Conservation (phyloP, 2,329 filamentous ascomycete genomes). For the Diaporthe velutina region DNA sequence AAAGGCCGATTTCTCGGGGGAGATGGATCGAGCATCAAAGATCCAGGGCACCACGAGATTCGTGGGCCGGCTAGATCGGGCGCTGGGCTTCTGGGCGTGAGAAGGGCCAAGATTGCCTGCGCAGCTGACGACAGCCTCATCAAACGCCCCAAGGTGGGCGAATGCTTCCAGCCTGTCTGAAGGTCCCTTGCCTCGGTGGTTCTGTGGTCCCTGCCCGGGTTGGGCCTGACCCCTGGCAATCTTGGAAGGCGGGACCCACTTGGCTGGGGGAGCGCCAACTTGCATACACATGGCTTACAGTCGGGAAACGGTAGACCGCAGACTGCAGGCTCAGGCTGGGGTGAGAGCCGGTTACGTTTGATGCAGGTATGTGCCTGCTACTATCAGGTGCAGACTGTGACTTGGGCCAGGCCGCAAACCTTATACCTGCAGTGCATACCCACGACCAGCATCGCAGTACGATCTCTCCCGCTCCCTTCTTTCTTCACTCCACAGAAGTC, state of each 20-base stretch:
- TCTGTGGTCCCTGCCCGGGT: background rate
- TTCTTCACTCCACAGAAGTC: constrained; percentile 29
- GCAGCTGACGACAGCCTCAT: constrained; percentile 28
- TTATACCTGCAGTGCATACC: constrained; percentile 40
- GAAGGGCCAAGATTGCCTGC: background rate
- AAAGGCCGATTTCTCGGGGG: background rate
- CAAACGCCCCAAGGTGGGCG: constrained; percentile 2
- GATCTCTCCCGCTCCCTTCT: background rate
- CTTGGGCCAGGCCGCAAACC: constrained; percentile 20
- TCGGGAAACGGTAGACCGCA: background rate
- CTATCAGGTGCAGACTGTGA: no score
- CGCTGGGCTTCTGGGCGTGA: background rate
- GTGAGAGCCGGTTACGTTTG: background rate
- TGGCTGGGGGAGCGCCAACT: background rate
- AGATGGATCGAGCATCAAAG: constrained; percentile 14
- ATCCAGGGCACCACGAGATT: background rate
- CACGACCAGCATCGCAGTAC: constrained; percentile 8
- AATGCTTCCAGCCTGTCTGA: background rate
- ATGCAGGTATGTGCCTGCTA: background rate
- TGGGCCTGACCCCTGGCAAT: constrained; percentile 21
- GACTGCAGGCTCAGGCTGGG: background rate
- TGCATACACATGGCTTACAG: constrained; percentile 27
- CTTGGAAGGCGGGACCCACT: constrained; percentile 25
- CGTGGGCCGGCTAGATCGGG: background rate
- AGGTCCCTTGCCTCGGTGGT: background rate